Base-by-base conservation (phyloP, 2,329 filamentous ascomycete species). In the Microsporum audouinii region DNA sequence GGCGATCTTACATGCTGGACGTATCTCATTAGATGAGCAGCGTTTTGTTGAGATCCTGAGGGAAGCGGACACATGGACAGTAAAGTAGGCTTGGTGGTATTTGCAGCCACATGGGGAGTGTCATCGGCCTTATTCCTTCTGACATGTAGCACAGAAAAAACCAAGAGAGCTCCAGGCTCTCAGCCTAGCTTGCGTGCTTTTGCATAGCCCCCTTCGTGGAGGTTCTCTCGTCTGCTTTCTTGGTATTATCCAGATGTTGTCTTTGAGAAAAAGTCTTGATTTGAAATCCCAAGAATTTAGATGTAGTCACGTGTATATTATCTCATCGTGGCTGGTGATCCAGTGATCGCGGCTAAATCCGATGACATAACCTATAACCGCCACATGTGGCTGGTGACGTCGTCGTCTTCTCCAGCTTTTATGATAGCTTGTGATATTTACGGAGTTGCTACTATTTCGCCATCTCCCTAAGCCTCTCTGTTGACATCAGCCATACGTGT, bases 1-100 rank as follows among this genome's bases (percentile, higher is more conserved):
- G 6, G 91, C 91, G 0, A 96, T 96, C 65, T 78, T 96, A 61
- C 88, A 96, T 75, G 91, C 91, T 1, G 91, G 92, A 0, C 79
- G 91, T 65, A 81, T 85, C 70, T 92, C 88, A 71, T 81, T 96
- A 68, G 91, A 96, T 72, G 89, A 96, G 82, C 57, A 82, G 61
- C 80, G 91, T 61, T 82, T 89, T 63, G 82, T 96, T 33, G 84
- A 84, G 71, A 95, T 96, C 66, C 64, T 72, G 12, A 70, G 65
- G n/a, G 70, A 70, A 38, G 70, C 67, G 27, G 72, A 67, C 1
- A 68, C 69, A 61, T 95, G 89, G 89, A 84, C 79, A 68, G 73
- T 95, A 71, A 79, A 80, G 27, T 58, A 58, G 33, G 51, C 51
- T 36, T 34, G 51, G 51, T 55, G 49, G 31, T 55, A 55, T n/a